Evolutionary conservation across 2,329 filamentous ascomycete species (phyloP).

Genomic region (Periglandula ipomoeae): DNA sequence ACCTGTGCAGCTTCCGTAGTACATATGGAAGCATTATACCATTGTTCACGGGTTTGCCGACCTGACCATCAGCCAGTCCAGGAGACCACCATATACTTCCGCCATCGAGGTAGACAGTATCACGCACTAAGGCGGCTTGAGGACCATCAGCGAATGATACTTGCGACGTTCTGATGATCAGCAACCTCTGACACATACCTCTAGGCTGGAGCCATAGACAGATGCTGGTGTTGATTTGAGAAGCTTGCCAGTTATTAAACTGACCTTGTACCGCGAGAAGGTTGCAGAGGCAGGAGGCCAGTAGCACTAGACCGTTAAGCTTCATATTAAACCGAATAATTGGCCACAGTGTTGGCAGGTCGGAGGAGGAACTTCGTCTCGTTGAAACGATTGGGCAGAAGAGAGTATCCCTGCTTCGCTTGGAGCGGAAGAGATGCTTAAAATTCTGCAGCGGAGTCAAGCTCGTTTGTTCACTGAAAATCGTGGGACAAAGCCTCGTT

Average conservation of each 20-base stretch:
- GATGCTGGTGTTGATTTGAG: conserved; percentile 48
- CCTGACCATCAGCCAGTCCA: conserved; percentile 35
- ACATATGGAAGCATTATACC: conserved; percentile 23
- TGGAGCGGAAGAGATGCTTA: neutral
- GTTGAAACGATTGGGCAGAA: neutral
- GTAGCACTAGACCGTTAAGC: conserved; percentile 8
- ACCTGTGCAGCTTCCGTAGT: conserved; percentile 11
- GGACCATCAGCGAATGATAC: neutral
- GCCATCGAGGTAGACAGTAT: conserved; percentile 58
- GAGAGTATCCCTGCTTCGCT: neutral
- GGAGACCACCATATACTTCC: conserved; percentile 46
- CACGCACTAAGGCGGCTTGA: conserved; percentile 46
- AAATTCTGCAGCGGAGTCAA: neutral
- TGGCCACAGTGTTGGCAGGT: neutral
- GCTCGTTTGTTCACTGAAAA: neutral
- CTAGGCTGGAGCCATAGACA: conserved; percentile 45
- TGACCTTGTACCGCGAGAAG: conserved; percentile 25
- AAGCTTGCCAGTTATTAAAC: conserved; percentile 35
- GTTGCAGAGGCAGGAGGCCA: conserved; percentile 12
- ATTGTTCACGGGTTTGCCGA: conserved; percentile 21
- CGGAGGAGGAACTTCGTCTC: neutral
- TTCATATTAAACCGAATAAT: conserved; percentile 11
- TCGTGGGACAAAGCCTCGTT: neutral
- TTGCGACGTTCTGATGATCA: neutral
- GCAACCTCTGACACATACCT: conserved; percentile 21